phyloP scores from a whole-genome alignment of 345 rosid genomes.

The Eucalyptus cloeziana region DNA sequence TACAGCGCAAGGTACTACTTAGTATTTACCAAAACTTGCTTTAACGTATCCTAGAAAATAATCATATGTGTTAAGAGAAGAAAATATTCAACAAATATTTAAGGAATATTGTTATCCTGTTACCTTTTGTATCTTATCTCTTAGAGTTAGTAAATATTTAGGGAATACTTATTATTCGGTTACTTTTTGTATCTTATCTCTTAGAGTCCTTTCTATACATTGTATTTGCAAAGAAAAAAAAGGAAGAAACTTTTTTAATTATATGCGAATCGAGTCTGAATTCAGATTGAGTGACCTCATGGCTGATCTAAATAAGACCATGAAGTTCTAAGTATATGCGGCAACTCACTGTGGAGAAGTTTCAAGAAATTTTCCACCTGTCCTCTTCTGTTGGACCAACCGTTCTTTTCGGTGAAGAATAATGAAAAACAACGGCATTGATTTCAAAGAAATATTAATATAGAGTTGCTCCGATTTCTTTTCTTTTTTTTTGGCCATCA shows the following conservation, averaged over 20 bases:
- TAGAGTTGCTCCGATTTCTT: not conserved
- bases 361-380: not conserved
- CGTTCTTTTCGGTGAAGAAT: not conserved
- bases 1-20: not conserved
- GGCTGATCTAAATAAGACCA: not conserved
- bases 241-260: too few relatives aligned
- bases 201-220: too few relatives aligned
- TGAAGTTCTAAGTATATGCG: not conserved
- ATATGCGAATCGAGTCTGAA: not conserved
- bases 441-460: not conserved
- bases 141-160: too few relatives aligned
- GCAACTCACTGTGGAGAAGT: not conserved
- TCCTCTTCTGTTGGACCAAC: not conserved
- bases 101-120: too few relatives aligned
- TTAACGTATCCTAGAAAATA: not conserved
- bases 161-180: accelerated
- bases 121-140: too few relatives aligned
- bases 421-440: not conserved
- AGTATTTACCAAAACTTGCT: not conserved
- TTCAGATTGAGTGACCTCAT: not conserved
- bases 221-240: too few relatives aligned
- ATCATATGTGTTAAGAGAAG: not conserved
- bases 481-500: not conserved
- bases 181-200: too few relatives aligned
- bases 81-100: too few relatives aligned